These are phyloP conservation scores for Lipomyces spencermartinsiae DNA, from an alignment of 805 yeast genomes.

Conservation along the genomic window DNA sequence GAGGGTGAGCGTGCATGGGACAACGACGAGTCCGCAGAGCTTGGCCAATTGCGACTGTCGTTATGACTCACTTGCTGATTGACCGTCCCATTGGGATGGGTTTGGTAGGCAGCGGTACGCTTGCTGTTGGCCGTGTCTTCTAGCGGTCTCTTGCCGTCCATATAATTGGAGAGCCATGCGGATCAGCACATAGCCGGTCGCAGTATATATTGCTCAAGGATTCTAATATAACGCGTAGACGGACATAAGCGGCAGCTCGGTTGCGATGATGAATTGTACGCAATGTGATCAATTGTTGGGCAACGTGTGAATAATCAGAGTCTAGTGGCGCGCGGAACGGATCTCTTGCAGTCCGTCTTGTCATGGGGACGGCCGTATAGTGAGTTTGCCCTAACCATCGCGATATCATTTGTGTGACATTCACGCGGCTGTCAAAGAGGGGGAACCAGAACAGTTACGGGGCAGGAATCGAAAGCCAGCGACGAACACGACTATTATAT, in stretches of 20 bases:
- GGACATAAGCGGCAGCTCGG: background rate
- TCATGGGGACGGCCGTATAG: background rate
- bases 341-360: background rate
- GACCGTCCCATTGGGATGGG: background rate
- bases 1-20: background rate
- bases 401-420: background rate
- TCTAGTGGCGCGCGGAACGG: background rate
- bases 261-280: background rate
- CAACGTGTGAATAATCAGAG: background rate
- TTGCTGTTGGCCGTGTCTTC: background rate
- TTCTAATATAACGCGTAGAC: background rate
- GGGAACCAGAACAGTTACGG: background rate
- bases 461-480: background rate
- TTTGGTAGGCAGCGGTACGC: background rate
- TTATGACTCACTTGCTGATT: background rate
- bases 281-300: background rate
- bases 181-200: background rate
- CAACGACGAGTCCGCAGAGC: slow-evolving; percentile 2
- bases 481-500: too few relatives aligned
- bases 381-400: background rate
- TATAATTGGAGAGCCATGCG: background rate
- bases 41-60: background rate
- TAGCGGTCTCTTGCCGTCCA: background rate
- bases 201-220: background rate
- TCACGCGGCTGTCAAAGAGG: background rate